Percentiles rank a stretch among this genome's conserved stretches.
These are phyloP conservation scores for Nitzschia sp. DNA, from an alignment of 108 stramenopile genomes.

Conservation along the genomic window DNA sequence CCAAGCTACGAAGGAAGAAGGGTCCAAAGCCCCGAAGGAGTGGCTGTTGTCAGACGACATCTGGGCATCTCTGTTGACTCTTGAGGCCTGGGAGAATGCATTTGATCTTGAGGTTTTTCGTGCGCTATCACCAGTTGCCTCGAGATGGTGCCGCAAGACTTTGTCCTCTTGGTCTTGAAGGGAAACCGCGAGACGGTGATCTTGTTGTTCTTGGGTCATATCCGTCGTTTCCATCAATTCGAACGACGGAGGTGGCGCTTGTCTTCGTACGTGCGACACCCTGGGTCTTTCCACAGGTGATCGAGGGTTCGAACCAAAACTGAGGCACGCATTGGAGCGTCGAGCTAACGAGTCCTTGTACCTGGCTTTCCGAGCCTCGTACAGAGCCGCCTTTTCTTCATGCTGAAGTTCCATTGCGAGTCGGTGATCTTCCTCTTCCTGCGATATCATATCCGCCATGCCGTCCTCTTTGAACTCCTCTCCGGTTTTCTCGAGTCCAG, in stretches of 20 bases:
- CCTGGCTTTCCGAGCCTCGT: constrained; percentile 30
- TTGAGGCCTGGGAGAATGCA: constrained; percentile 7
- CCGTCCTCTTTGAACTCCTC: constrained; percentile 4
- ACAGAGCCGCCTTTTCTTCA: constrained; percentile 65
- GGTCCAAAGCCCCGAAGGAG: background rate
- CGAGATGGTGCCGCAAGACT: background rate
- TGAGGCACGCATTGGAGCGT: background rate
- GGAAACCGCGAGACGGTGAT: constrained; percentile 25
- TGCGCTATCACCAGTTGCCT: background rate
- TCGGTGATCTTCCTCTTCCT: constrained; percentile 69
- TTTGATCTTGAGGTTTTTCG: constrained; percentile 22
- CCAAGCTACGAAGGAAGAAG: constrained; percentile 11
- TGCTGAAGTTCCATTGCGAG: constrained; percentile 75
- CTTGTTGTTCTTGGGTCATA: constrained; percentile 20
- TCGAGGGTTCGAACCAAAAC: constrained; percentile 13
- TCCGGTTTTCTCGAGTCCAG: background rate
- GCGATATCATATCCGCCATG: background rate
- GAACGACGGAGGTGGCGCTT: background rate
- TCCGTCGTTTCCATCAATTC: background rate
- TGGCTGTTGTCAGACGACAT: constrained; percentile 3
- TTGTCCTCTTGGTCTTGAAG: constrained; percentile 25
- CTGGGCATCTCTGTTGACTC: background rate
- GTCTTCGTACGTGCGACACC: background rate
- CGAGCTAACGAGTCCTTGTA: background rate
- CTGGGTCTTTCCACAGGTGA: background rate